phyloP scores from a whole-genome alignment of 208 protist species.

The Leishmania tropica region DNA sequence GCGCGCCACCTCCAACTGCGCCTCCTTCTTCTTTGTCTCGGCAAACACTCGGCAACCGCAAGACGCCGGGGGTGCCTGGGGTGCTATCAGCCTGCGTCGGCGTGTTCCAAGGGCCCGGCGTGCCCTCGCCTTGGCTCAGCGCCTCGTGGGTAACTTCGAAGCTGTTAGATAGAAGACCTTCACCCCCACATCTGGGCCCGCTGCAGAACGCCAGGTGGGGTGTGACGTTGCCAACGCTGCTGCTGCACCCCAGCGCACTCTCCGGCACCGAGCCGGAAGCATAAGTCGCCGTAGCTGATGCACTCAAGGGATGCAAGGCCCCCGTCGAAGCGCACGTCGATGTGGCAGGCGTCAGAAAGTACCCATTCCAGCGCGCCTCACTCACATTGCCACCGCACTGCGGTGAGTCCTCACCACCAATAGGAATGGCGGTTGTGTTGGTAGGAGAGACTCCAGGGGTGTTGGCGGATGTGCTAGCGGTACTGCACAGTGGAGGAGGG shows the following conservation, averaged over 20 bases:
- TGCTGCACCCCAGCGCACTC: slow-evolving; percentile 5
- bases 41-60: neutral
- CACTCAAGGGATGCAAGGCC: neutral
- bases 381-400: neutral
- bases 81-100: neutral
- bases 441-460: neutral
- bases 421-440: neutral
- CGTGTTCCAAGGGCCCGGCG: neutral
- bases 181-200: neutral
- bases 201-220: slow-evolving; percentile 6
- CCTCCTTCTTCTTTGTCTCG: neutral
- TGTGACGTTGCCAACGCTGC: slow-evolving; percentile 4
- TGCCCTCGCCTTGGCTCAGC: neutral
- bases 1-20: neutral
- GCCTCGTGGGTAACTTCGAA: neutral
- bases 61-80: neutral
- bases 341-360: neutral
- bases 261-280: slow-evolving; percentile 1
- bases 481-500: neutral
- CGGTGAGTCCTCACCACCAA: neutral
- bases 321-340: neutral
- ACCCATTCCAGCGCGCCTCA: neutral
- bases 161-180: neutral
- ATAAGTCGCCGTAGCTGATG: neutral
- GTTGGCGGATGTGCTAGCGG: neutral